phyloP scores from a whole-genome alignment of 2,329 filamentous ascomycete species.

The Diaporthe australafricana region DNA sequence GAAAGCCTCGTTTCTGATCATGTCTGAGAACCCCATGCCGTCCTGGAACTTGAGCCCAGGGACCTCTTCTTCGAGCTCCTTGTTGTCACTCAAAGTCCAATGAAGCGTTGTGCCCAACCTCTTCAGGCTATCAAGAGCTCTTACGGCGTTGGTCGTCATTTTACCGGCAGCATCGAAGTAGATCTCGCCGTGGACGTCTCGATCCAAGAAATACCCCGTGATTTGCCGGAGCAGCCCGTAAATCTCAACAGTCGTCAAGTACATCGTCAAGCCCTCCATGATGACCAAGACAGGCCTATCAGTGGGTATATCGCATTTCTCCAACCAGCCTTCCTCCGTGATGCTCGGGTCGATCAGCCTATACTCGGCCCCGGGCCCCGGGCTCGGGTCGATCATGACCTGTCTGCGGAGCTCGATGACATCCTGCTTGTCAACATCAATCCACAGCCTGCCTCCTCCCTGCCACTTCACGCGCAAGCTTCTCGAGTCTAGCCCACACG shows the following conservation, averaged over 20 bases:
- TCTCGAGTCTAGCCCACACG: constrained; percentile 15
- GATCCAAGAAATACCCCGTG: background rate
- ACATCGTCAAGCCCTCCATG: constrained; percentile 12
- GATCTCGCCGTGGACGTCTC: background rate
- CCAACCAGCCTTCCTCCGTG: constrained; percentile 5
- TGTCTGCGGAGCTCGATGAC: background rate
- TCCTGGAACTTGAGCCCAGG: background rate
- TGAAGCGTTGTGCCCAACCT: background rate
- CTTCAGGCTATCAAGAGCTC: background rate
- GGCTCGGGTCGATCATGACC: background rate
- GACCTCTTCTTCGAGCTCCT: background rate
- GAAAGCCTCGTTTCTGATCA: background rate
- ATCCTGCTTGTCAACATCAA: constrained; percentile 1
- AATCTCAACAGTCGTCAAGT: background rate
- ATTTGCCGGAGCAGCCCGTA: background rate
- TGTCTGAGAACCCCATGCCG: background rate
- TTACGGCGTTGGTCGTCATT: background rate
- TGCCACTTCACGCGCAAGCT: background rate
- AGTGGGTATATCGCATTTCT: background rate
- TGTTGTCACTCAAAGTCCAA: background rate
- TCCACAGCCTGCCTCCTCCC: background rate
- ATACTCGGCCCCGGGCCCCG: background rate
- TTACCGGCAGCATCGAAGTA: constrained; percentile 3
- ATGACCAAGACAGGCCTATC: background rate
- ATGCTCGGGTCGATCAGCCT: constrained; percentile 14